Evolutionary conservation across 2,329 filamentous ascomycete species (phyloP).

Genomic region (Pseudocercospora crystallina): DNA sequence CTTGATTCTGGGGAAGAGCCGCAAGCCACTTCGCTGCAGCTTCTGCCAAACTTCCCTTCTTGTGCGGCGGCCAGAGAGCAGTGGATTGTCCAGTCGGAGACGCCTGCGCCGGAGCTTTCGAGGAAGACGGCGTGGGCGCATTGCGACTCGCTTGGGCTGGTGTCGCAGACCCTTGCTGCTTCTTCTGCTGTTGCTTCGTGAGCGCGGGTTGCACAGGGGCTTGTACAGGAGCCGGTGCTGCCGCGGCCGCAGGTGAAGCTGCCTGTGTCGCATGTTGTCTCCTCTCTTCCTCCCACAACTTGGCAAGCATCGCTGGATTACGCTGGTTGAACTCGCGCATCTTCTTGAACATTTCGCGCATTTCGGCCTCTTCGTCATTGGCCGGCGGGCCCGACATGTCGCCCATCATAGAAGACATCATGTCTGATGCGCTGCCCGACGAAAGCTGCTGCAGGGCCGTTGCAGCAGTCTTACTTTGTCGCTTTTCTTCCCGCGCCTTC

Average conservation of each 20-base stretch:
- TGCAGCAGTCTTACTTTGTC: conserved; percentile 31
- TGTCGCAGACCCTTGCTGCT: background rate
- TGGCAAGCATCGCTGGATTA: conserved; percentile 55
- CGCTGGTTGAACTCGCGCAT: conserved; percentile 58
- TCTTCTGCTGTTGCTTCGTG: conserved; percentile 9
- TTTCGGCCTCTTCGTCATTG: conserved; percentile 50
- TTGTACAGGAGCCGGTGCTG: conserved; percentile 1
- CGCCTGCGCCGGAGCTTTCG: conserved; percentile 1
- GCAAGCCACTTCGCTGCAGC: conserved; percentile 52
- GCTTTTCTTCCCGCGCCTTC: conserved; percentile 30
- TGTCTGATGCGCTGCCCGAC: conserved; percentile 16
- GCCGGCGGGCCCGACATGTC: conserved; percentile 24
- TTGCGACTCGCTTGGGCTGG: background rate
- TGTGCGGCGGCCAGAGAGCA: conserved; percentile 53
- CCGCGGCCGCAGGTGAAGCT: conserved; percentile 9
- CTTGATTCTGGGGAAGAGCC: conserved; percentile 45
- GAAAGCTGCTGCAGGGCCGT: conserved; percentile 29
- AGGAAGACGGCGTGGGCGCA: conserved; percentile 1
- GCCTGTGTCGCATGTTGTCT: conserved; percentile 18
- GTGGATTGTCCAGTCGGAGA: conserved; percentile 8
- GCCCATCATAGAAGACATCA: conserved; percentile 20
- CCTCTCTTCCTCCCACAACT: conserved; percentile 57
- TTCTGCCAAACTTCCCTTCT: conserved; percentile 52
- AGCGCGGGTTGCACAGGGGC: background rate
- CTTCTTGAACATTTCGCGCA: conserved; percentile 56